Evolutionary conservation across 352 stramenopile species (phyloP), one percentile per base, ranked within the genome.

Genomic region (Phytophthora hybrid): DNA sequence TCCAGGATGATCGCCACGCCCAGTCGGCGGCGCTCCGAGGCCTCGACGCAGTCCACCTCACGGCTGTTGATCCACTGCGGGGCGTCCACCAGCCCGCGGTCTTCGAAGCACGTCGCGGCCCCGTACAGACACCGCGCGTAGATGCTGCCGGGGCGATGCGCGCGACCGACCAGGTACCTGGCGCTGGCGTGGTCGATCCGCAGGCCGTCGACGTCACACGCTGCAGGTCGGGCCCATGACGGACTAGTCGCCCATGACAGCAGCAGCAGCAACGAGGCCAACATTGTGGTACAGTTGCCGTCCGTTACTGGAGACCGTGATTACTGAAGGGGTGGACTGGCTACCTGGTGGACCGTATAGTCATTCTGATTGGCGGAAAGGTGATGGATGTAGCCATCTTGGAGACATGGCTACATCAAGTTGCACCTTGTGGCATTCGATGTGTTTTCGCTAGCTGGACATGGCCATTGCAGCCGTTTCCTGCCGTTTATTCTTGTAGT

Each of bases 81-180:
- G 31, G 83, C 82, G 73, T 94, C 85, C 14, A 81, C 87, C 9
- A 91, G 73, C 2, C 87, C 87, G 16, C 80, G 81, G 65, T 93
- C 87, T 49, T 91, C 82, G 55, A 85, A 91, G 64, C 87, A 93
- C 34, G 69, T 82, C 13, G 84, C 62, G 8, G 53, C 58, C 18
- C 87, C 83, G 59, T 82, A 55, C 47, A 71, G 49, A 72, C 87
- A 93, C 13, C 69, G 69, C 11, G 74, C 82, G 74, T 85, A 92
- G 69, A 92, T 79, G 56, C 83, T 88, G 9, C 82, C 82, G 16
- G 66, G 69, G 9, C 73, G 74, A 72, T 92, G 83, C 6, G 82
- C 63, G 3, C 66, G 60, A 1, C 87, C 87, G 1, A 81, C 53
- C 63, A 92, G 51, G 70, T 93, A 93, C 68, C 70, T 81, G n/a